Percentiles rank a stretch among this genome's conserved stretches.
Evolutionary conservation across 768 basidiomycete species (phyloP).

Genomic region (Suillus decipiens): DNA sequence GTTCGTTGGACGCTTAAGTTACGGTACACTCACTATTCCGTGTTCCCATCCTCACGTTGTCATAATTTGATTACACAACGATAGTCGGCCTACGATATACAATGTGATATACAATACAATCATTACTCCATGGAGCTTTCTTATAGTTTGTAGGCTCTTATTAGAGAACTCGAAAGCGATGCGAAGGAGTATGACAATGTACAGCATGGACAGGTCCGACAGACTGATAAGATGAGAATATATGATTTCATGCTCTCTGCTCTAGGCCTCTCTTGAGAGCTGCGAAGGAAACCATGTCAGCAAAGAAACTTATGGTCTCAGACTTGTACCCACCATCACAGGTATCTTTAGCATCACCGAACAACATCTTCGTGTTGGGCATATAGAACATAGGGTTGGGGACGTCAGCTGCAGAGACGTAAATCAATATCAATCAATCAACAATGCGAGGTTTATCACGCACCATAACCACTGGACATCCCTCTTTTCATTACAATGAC

Average conservation of each 20-base stretch:
- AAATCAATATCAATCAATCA: conserved; percentile 11
- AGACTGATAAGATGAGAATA: conserved; percentile 3
- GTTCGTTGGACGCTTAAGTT: conserved; percentile 18
- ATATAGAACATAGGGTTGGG: conserved; percentile 96
- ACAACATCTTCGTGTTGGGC: conserved; percentile 87
- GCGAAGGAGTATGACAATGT: conserved; percentile 20
- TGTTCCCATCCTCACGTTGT: conserved; percentile 12
- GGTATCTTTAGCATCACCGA: conserved; percentile 89
- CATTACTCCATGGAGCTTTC: conserved; percentile 17
- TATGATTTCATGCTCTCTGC: conserved; percentile 22
- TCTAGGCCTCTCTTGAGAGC: conserved; percentile 66
- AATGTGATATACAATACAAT: conserved; percentile 32
- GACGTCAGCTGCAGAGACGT: conserved; percentile 64
- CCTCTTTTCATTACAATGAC: conserved; percentile 93
- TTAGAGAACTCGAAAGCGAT: conserved; percentile 12
- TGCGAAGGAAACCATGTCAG: conserved; percentile 19
- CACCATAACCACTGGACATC: conserved; percentile 86
- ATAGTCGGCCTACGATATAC: conserved; percentile 27
- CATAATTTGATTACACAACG: conserved; percentile 14
- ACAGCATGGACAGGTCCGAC: conserved; percentile 21
- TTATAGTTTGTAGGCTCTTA: conserved; percentile 6
- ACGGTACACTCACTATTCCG: conserved; percentile 25
- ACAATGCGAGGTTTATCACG: conserved; percentile 17
- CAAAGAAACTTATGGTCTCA: background rate
- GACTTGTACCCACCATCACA: conserved; percentile 65